Base-by-base conservation (phyloP, 1,284 basidiomycete genomes). In the Naganishia sp. region DNA sequence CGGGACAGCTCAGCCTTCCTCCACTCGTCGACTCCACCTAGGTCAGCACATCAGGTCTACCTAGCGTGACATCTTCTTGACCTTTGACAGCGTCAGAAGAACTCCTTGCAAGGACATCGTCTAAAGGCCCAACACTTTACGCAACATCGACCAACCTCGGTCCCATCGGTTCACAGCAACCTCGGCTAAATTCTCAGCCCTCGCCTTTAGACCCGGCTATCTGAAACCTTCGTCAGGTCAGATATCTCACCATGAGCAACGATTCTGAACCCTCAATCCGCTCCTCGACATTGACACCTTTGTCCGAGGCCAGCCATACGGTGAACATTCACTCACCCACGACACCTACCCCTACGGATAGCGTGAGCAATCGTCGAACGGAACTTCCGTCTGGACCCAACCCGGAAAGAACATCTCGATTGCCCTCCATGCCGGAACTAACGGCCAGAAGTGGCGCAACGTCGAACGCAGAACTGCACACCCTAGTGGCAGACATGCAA, bases 151-250 rank as follows among this genome's bases (percentile, higher is more conserved):
- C 25, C 50, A 15, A 11, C 25, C n/a, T n/a, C 13, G 50, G 35
- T 9, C 10, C 89, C 91, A 90, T 90, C 89, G 89, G 89, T 90
- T 88, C 88, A 89, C 89, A 90, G 90, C 92, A 88, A 92, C 80
- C 72, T 73, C 67, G 18, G 45, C 18, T 23, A n/a, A n/a, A n/a
- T 5, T 49, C 47, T 23, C 35, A 39, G 7, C 35, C 7, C 7
- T 46, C 23, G 45, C 45, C 28, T 52, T 32, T 31, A 52, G 50
- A 7, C 50, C 6, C 28, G 31, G 25, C 25, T 15, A 28, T 32
- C 17, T 15, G 31, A 52, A 3, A 1, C 13, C 28, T 2, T 17
- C n/a, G n/a, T n/a, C n/a, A n/a, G n/a, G n/a, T 23, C 25, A 32
- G 10, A 52, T 52, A 3, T 52, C 11, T 39, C 35, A 39, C 35